These are phyloP conservation scores for Hemisphaericaspora xylofermentans DNA, from an alignment of 1,139 yeast genomes.

Conservation along the genomic window DNA sequence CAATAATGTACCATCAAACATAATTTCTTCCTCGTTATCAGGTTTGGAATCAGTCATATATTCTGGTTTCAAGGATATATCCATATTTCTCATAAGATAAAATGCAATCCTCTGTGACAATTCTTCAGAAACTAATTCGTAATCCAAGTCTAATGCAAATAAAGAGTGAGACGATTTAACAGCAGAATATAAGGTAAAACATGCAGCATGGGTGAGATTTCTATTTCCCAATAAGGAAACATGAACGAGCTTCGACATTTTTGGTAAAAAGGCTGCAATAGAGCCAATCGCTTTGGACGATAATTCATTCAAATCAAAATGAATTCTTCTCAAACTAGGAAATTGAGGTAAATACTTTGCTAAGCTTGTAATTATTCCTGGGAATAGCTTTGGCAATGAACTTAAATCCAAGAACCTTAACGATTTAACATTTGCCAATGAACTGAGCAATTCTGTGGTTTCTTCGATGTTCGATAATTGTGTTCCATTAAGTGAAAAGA, in stretches of 20 bases:
- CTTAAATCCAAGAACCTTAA: conserved; percentile 77
- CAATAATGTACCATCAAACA: conserved; percentile 49
- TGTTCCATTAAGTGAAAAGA: conserved; percentile 74
- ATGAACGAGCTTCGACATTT: conserved; percentile 69
- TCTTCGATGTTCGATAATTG: conserved; percentile 54
- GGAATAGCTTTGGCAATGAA: conserved; percentile 70
- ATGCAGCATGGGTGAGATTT: conserved; percentile 54
- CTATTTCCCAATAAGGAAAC: conserved; percentile 71
- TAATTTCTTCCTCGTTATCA: conserved; percentile 42
- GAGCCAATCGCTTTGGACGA: conserved; percentile 62
- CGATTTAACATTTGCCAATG: conserved; percentile 52
- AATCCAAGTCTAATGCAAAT: conserved; percentile 71
- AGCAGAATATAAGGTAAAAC: conserved; percentile 70
- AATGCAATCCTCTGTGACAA: conserved; percentile 77
- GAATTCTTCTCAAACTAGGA: conserved; percentile 66
- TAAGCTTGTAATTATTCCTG: conserved; percentile 62
- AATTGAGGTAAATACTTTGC: conserved; percentile 65
- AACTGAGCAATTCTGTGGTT: conserved; percentile 49
- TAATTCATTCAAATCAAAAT: conserved; percentile 72
- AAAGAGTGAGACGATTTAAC: conserved; percentile 64
- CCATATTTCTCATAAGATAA: conserved; percentile 82
- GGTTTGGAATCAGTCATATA: conserved; percentile 28
- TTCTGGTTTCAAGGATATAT: conserved; percentile 50
- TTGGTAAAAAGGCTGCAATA: conserved; percentile 67
- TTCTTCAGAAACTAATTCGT: conserved; percentile 64